Evolutionary conservation across 352 stramenopile genomes (phyloP), one percentile per base, ranked within the genome.

Genomic region (Thraustochytrium sp.): DNA sequence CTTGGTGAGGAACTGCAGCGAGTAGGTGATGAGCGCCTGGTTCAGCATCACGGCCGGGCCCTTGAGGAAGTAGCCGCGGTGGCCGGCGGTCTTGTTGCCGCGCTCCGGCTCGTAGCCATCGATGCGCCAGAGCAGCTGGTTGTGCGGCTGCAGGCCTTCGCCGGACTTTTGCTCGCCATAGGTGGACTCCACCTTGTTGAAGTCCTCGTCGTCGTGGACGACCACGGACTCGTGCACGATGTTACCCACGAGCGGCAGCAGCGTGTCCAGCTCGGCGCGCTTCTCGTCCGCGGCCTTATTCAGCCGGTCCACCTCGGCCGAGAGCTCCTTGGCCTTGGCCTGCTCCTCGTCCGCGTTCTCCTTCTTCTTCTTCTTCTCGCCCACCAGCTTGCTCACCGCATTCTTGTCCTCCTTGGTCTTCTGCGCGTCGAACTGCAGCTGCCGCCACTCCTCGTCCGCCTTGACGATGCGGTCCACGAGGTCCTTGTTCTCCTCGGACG

Each of bases 11-110:
- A 99, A 99, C 68, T 96, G 87, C 89, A 98, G 96, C 42, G 93
- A 92, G 90, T 99, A 99, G 85, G 97, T 96, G 89, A 99, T 99
- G 46, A 99, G 90, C 51, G 97, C 97, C 89, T 99, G 96, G 89
- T 99, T 98, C 49, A 99, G 90, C 65, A 99, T 86, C 48, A 99
- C 96, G 34, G 96, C 97, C 42, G 94, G 96, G 88, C 98, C 97
- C 73, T 95, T 98, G 64, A 99, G 89, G 88, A 99, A 99, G 91
- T 99, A 99, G 21, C 92, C 96, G 53, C 97, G 93, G 88, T 99
- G 96, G 62, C 97, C 97, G 40, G 96, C 97, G 34, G 99, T 95
- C 49, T 93, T 87, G 62, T 96, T 93, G 73, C 97, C 97, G 54
- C 95, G 91, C 64, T 97, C 92, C 2, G 97, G 97, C 89, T 99